phyloP scores from a whole-genome alignment of 768 basidiomycete genomes.

The Serendipita sp. region DNA sequence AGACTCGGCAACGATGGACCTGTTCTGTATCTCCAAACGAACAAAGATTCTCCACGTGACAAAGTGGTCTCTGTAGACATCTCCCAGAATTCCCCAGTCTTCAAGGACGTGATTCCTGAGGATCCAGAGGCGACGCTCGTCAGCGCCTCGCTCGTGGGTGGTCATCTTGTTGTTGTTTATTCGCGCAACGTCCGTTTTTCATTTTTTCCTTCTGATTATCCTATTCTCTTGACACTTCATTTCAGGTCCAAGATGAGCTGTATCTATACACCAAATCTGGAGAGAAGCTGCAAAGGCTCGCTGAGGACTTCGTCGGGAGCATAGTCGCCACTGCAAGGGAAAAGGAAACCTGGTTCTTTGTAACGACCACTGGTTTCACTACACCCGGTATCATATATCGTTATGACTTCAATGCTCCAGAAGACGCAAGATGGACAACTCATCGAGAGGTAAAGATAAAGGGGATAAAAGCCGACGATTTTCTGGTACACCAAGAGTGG shows the following conservation, averaged over 20 bases:
- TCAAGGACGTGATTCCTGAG: conserved; percentile 52
- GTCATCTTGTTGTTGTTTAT: conserved; percentile 46
- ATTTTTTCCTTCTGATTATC: background rate
- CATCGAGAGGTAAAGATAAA: conserved; percentile 41
- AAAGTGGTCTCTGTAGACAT: conserved; percentile 52
- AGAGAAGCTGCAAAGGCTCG: conserved; percentile 36
- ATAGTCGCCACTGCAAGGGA: conserved; percentile 33
- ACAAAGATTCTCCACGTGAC: conserved; percentile 46
- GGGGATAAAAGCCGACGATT: conserved; percentile 50
- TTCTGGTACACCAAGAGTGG: conserved; percentile 64
- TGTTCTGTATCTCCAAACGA: conserved; percentile 47
- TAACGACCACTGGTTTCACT: conserved; percentile 49
- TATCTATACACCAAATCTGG: conserved; percentile 51
- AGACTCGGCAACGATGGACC: conserved; percentile 53
- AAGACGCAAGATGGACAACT: conserved; percentile 38
- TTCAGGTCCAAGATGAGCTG: conserved; percentile 64
- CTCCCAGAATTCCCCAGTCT: conserved; percentile 24
- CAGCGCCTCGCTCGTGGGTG: conserved; percentile 32
- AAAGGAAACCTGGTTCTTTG: conserved; percentile 44
- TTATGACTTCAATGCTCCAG: conserved; percentile 35
- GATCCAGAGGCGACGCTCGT: conserved; percentile 43
- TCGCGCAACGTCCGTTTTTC: conserved; percentile 45
- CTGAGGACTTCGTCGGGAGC: conserved; percentile 50
- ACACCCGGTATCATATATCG: conserved; percentile 49
- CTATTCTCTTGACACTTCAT: background rate